phyloP scores from a whole-genome alignment of 306 rosid species.

The Vigna trinervia region DNA sequence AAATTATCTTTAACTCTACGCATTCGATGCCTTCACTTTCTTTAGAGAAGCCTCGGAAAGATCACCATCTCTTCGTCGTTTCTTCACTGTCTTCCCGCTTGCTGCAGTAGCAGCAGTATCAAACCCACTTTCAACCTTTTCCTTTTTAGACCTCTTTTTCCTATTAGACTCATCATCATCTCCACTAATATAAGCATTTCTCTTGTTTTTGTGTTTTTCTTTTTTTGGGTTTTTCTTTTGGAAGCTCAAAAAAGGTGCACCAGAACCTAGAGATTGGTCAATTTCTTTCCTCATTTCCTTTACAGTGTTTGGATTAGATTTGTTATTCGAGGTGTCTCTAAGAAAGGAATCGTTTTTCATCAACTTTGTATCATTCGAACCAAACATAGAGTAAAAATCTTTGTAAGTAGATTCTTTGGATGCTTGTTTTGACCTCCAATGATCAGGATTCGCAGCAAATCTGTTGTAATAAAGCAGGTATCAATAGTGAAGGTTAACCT shows the following conservation, averaged over 20 bases:
- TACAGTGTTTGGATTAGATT: conserved; percentile 53
- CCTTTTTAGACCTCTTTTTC: conserved; percentile 50
- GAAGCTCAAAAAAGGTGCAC: conserved; percentile 68
- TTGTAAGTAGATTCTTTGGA: conserved; percentile 77
- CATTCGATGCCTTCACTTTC: conserved; percentile 42
- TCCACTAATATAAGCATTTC: conserved; percentile 41
- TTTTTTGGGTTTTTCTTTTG: conserved; percentile 59
- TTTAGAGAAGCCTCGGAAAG: conserved; percentile 42
- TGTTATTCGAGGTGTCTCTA: conserved; percentile 51
- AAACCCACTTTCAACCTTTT: conserved; percentile 40
- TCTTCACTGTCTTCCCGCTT: conserved; percentile 35
- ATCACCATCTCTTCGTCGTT: conserved; percentile 50
- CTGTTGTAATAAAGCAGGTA: conserved; percentile 53
- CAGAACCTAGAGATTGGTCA: conserved; percentile 58
- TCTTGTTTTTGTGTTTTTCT: conserved; percentile 46
- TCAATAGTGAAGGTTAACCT: conserved; percentile 8
- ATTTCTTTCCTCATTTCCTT: conserved; percentile 75
- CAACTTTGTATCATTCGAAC: conserved; percentile 60
- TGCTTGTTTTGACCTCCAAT: conserved; percentile 86
- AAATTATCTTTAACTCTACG: conserved; percentile 31
- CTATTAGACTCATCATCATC: conserved; percentile 49
- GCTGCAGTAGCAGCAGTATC: conserved; percentile 35
- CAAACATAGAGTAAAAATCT: conserved; percentile 75
- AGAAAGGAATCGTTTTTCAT: conserved; percentile 56
- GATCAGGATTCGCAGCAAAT: conserved; percentile 78